Evolutionary conservation across 768 basidiomycete genomes (phyloP).

Genomic region (Lentinula raphanica): DNA sequence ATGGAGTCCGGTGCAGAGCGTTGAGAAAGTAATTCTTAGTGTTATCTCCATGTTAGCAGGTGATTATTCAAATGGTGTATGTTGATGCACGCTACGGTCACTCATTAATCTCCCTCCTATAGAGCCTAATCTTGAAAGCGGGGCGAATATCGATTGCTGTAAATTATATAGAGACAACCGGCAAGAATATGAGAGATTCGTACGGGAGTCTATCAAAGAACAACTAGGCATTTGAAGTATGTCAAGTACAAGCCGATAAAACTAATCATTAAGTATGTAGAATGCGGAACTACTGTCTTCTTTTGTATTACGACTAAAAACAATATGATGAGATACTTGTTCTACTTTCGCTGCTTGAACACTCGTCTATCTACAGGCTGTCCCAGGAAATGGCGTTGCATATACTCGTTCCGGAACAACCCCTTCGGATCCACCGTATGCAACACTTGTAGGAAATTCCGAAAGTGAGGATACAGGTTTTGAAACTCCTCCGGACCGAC

Average conservation of each 20-base stretch:
- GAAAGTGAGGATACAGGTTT: conserved; percentile 73
- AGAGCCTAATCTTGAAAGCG: conserved; percentile 97
- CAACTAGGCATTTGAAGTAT: conserved; percentile 66
- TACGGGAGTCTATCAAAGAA: conserved; percentile 76
- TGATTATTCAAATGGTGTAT: conserved; percentile 36
- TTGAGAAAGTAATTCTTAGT: conserved; percentile 93
- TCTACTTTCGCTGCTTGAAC: conserved; percentile 25
- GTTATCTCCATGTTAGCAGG: conserved; percentile 97
- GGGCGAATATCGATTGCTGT: conserved; percentile 96
- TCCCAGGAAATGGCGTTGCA: conserved; percentile 82
- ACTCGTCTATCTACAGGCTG: conserved; percentile 36
- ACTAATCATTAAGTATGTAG: not conserved
- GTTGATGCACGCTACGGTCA: not conserved
- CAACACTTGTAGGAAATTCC: conserved; percentile 67
- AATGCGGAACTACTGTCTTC: not conserved
- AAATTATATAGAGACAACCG: conserved; percentile 92
- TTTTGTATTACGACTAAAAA: not conserved
- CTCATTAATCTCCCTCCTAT: not conserved
- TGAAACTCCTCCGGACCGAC: conserved; percentile 62
- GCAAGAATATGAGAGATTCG: conserved; percentile 82
- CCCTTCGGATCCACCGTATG: conserved; percentile 67
- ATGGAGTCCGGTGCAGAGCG: conserved; percentile 98
- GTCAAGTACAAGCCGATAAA: not conserved
- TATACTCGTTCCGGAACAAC: conserved; percentile 84
- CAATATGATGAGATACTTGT: not conserved